These are phyloP conservation scores for Cryphonectria nitschkei DNA, from an alignment of 2,329 filamentous ascomycete genomes.

Conservation along the genomic window DNA sequence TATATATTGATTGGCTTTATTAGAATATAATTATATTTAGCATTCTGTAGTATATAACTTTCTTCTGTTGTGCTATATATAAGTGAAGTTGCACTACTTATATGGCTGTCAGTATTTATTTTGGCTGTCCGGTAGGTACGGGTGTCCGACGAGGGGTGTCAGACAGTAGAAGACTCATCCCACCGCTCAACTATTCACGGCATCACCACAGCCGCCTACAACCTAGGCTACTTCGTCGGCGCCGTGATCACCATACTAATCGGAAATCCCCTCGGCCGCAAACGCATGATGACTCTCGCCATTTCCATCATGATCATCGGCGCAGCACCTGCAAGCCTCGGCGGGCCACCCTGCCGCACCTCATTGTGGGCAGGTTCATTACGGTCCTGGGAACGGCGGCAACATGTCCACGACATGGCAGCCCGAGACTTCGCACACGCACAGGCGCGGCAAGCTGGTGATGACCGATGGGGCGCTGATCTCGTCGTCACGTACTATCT, in stretches of 20 bases:
- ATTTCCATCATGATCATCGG: slow-evolving; percentile 49
- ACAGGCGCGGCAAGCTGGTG: neutral
- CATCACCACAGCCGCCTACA: slow-evolving; percentile 30
- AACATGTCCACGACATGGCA: slow-evolving; percentile 43
- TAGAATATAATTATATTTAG: no score
- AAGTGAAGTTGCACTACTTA: no score
- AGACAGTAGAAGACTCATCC: no score
- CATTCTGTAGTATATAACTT: no score
- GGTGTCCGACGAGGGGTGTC: no score
- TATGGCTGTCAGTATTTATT: no score
- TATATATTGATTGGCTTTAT: no score
- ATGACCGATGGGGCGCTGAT: neutral
- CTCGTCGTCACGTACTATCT: no score
- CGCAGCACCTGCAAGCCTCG: slow-evolving; percentile 43
- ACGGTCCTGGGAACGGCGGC: slow-evolving; percentile 46
- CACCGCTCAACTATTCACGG: no score
- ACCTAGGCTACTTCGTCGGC: slow-evolving; percentile 38
- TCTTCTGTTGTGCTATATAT: no score
- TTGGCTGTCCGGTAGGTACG: no score
- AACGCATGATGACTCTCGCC: slow-evolving; percentile 46
- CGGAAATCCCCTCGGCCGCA: slow-evolving; percentile 47
- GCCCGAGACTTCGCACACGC: neutral
- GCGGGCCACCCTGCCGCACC: slow-evolving; percentile 44
- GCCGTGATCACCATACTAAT: slow-evolving; percentile 39
- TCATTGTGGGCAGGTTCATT: slow-evolving; percentile 49